Evolutionary conservation across 2,329 filamentous ascomycete genomes (phyloP).

Genomic region (Ascochyta pisi): DNA sequence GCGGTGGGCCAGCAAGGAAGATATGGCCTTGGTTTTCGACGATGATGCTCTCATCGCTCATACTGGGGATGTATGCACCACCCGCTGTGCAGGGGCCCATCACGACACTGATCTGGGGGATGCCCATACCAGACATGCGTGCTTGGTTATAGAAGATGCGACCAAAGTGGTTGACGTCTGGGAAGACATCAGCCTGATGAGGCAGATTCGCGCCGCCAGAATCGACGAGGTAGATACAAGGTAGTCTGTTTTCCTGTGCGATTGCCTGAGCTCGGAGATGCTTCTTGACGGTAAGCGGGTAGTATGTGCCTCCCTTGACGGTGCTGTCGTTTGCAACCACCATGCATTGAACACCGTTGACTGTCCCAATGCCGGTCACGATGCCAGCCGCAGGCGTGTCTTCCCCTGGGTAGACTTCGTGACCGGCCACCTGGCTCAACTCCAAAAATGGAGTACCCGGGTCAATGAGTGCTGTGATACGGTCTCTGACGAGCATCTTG

Average conservation of each 20-base stretch:
- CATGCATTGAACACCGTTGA: conserved; percentile 90
- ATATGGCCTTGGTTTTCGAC: conserved; percentile 96
- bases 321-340: conserved; percentile 96
- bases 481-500: conserved; percentile 94
- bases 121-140: conserved; percentile 84
- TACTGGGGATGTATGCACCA: conserved; percentile 93
- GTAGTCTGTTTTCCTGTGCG: conserved; percentile 81
- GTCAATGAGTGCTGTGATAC: conserved; percentile 85
- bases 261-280: conserved; percentile 91
- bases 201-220: conserved; percentile 94
- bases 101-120: conserved; percentile 92
- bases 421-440: conserved; percentile 87
- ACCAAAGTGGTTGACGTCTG: conserved; percentile 92
- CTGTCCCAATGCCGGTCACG: conserved; percentile 87
- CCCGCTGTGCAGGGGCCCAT: conserved; percentile 98
- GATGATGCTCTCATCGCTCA: conserved; percentile 98
- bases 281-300: conserved; percentile 97
- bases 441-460: conserved; percentile 90
- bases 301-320: conserved; percentile 97
- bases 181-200: conserved; percentile 94
- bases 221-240: conserved; percentile 94
- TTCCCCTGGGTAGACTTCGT: conserved; percentile 84
- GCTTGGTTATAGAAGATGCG: conserved; percentile 99
- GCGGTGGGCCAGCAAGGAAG: conserved; percentile 90
- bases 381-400: conserved; percentile 90